Conservation (phyloP, 805 yeast genomes). For the Schizosaccharomyces lindneri region DNA sequence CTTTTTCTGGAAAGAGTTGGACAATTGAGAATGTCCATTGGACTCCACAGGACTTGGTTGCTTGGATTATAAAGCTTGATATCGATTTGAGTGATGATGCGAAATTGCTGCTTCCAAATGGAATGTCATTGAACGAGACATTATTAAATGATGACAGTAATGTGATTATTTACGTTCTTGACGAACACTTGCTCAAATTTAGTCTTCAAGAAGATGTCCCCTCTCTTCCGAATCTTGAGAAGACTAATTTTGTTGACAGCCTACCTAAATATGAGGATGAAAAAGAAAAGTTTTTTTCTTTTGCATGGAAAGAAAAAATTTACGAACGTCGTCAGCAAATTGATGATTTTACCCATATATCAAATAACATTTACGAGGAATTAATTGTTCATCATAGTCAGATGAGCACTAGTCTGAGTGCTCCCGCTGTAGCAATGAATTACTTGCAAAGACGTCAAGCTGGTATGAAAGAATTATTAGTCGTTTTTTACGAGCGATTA, state of each 20-base stretch:
- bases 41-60: neutral
- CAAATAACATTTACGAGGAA: neutral
- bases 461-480: neutral
- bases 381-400: neutral
- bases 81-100: neutral
- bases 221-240: neutral
- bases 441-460: neutral
- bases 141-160: neutral
- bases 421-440: neutral
- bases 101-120: neutral
- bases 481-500: neutral
- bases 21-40: neutral
- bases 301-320: neutral
- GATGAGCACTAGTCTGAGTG: neutral
- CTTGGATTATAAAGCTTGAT: neutral
- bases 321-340: neutral
- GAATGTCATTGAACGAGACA: neutral
- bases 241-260: too few species aligned
- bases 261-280: too few species aligned
- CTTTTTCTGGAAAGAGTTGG: neutral
- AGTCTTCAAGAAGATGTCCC: neutral
- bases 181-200: neutral
- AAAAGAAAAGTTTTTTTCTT: too few species aligned
- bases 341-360: neutral
- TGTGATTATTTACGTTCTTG: neutral